Conservation (phyloP, 371 early-diverging fungal species). For the Rhizopus sp. region DNA sequence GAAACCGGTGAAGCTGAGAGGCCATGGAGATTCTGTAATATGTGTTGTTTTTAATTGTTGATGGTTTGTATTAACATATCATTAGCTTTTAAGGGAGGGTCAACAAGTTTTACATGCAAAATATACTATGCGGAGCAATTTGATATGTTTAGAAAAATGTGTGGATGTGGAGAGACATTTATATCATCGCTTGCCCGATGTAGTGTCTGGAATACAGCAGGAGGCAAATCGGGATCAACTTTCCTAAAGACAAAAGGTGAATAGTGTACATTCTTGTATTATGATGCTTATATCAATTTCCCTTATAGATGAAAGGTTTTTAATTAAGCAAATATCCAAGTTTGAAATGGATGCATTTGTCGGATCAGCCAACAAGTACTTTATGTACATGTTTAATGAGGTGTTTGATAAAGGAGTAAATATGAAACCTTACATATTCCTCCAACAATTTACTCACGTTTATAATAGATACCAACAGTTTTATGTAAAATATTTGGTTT, state of each 20-base stretch:
- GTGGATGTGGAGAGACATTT: conserved; percentile 82
- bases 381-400: conserved; percentile 85
- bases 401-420: conserved; percentile 73
- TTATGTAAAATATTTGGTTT: conserved; percentile 94
- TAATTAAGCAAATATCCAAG: conserved; percentile 88
- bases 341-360: conserved; percentile 89
- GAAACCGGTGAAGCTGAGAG: conserved; percentile 30
- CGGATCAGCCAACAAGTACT: conserved; percentile 91
- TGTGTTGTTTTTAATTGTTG: neutral
- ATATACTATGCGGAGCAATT: conserved; percentile 94
- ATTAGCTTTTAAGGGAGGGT: conserved; percentile 70
- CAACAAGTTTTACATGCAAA: conserved; percentile 80
- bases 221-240: conserved; percentile 89
- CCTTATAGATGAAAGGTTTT: conserved; percentile 78
- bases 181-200: conserved; percentile 87
- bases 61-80: neutral
- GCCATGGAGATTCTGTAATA: conserved; percentile 28
- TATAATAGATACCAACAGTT: conserved; percentile 71
- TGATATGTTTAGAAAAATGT: conserved; percentile 82
- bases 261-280: neutral
- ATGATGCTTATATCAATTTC: neutral
- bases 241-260: conserved; percentile 83
- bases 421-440: neutral
- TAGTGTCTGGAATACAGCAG: conserved; percentile 77
- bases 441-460: neutral